A percentile compares a stretch with the other conserved stretches of the same genome.
These are phyloP conservation scores for Fusarium vanettenii DNA, from an alignment of 2,329 filamentous ascomycete species.

Conservation along the genomic window DNA sequence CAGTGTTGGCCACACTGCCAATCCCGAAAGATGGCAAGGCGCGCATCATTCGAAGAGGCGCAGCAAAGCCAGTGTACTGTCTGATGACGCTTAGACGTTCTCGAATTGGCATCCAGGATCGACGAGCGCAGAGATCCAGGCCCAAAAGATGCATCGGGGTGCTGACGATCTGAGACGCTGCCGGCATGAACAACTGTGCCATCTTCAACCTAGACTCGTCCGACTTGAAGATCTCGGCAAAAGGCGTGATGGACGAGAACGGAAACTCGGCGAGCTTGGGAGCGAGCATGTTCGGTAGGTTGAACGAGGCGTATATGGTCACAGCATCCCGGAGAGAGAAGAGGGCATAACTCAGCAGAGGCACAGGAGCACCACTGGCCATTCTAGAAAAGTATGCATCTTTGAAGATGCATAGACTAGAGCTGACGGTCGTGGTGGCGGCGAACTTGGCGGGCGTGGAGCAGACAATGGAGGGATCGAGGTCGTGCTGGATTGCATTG, in stretches of 20 bases:
- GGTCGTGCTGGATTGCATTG: slow-evolving; percentile 30
- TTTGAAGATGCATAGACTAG: slow-evolving; percentile 27
- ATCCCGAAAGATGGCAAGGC: slow-evolving; percentile 38
- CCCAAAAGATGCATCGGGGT: slow-evolving; percentile 41
- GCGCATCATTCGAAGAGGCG: slow-evolving; percentile 39
- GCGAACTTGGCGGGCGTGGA: slow-evolving; percentile 38
- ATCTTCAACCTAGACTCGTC: slow-evolving; percentile 40
- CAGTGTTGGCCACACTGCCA: slow-evolving; percentile 40
- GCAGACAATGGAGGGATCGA: slow-evolving; percentile 32
- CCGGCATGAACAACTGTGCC: slow-evolving; percentile 38
- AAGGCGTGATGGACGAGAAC: slow-evolving; percentile 25
- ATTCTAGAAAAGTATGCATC: slow-evolving; percentile 39
- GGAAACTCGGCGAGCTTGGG: slow-evolving; percentile 39
- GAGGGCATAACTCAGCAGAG: slow-evolving; percentile 36
- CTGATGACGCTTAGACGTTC: slow-evolving; percentile 31
- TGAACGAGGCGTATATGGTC: slow-evolving; percentile 42
- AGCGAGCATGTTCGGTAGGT: slow-evolving; percentile 37
- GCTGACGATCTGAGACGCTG: slow-evolving; percentile 37
- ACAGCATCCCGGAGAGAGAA: slow-evolving; percentile 39
- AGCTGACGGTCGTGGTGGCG: slow-evolving; percentile 28
- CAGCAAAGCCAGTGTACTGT: slow-evolving; percentile 29
- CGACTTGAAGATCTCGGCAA: slow-evolving; percentile 30
- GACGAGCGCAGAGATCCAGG: slow-evolving; percentile 35
- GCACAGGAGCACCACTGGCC: slow-evolving; percentile 28
- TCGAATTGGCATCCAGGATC: slow-evolving; percentile 21